phyloP scores from a whole-genome alignment of 2,329 filamentous ascomycete genomes.

The Monosporascus sp. region DNA sequence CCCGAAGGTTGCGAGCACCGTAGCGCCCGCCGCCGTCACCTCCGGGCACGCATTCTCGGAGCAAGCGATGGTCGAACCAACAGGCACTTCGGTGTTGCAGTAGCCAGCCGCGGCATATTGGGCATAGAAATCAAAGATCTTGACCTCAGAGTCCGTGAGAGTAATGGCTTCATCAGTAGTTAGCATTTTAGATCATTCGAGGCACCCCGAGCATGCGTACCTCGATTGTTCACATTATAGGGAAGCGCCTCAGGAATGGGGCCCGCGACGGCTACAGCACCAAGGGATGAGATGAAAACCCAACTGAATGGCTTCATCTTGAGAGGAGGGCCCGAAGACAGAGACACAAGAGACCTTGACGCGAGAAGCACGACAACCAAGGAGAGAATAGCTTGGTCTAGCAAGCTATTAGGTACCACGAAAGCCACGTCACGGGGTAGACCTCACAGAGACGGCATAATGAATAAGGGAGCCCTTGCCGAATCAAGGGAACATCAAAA shows the following conservation, averaged over 20 bases:
- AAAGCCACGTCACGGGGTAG: neutral
- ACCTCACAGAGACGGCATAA: neutral
- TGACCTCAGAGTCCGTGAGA: constrained; percentile 28
- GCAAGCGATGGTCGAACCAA: constrained; percentile 39
- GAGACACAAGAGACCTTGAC: neutral
- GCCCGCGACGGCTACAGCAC: constrained; percentile 14
- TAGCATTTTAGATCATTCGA: neutral
- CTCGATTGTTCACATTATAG: constrained; percentile 25
- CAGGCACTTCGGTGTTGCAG: constrained; percentile 41
- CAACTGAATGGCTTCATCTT: constrained; percentile 24
- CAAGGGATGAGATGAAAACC: constrained; percentile 20
- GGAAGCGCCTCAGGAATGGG: constrained; percentile 12
- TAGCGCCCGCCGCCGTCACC: constrained; percentile 37
- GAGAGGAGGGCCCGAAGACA: neutral
- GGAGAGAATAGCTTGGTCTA: neutral
- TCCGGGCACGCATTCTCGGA: constrained; percentile 35
- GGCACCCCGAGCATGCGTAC: constrained; percentile 17
- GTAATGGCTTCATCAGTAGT: constrained; percentile 9
- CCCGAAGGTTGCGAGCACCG: constrained; percentile 37
- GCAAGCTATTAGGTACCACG: neutral
- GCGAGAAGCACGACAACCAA: neutral
- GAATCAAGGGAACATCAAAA: neutral
- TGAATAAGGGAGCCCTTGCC: neutral
- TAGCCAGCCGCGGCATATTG: constrained; percentile 49
- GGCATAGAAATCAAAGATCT: constrained; percentile 40